phyloP scores from a whole-genome alignment of 2,329 filamentous ascomycete genomes.

The Colletotrichum navitas region DNA sequence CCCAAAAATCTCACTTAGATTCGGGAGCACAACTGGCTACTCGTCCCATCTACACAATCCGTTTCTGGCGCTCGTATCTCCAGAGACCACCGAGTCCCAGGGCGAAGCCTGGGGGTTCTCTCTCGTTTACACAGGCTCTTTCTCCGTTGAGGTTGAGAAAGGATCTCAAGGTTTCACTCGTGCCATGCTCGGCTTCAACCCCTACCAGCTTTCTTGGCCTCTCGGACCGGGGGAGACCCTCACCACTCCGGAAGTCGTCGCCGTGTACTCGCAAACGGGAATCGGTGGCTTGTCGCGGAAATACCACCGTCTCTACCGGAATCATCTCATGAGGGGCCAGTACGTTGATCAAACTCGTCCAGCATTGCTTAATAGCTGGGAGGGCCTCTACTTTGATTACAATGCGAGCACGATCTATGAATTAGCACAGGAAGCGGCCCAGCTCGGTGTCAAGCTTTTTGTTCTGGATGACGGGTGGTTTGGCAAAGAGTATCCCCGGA shows the following conservation, averaged over 20 bases:
- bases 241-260: slow-evolving; percentile 72
- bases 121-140: slow-evolving; percentile 74
- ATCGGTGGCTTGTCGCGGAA: slow-evolving; percentile 72
- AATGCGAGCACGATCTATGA: slow-evolving; percentile 68
- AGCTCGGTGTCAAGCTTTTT: slow-evolving; percentile 71
- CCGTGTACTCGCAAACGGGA: slow-evolving; percentile 70
- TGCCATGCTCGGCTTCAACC: slow-evolving; percentile 71
- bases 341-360: slow-evolving; percentile 65
- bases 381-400: slow-evolving; percentile 70
- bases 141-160: slow-evolving; percentile 71
- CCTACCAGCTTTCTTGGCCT: slow-evolving; percentile 69
- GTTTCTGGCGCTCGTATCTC: slow-evolving; percentile 69
- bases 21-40: slow-evolving; percentile 72
- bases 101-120: slow-evolving; percentile 76
- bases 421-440: slow-evolving; percentile 68
- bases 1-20: slow-evolving; percentile 54
- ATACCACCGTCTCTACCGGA: slow-evolving; percentile 71
- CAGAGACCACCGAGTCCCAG: slow-evolving; percentile 69
- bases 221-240: slow-evolving; percentile 68
- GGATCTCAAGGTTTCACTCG: slow-evolving; percentile 72
- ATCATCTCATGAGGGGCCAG: slow-evolving; percentile 70
- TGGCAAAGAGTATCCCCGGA: slow-evolving; percentile 70
- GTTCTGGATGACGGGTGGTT: slow-evolving; percentile 79
- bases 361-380: slow-evolving; percentile 74
- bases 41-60: slow-evolving; percentile 75